These are phyloP conservation scores for Termitomyces sp. DNA, from an alignment of 768 basidiomycete species.

Conservation along the genomic window DNA sequence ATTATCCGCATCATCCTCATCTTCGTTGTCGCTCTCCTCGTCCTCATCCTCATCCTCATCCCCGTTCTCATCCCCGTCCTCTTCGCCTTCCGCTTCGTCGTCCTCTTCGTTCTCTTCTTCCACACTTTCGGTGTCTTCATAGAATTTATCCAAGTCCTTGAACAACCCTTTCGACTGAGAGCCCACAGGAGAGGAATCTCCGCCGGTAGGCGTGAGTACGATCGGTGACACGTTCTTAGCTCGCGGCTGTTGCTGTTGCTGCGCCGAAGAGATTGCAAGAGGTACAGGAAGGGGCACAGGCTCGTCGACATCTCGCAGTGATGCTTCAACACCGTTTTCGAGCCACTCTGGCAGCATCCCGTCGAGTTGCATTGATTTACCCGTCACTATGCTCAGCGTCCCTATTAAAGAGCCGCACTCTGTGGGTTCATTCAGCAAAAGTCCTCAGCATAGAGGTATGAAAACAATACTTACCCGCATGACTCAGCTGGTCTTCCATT, in stretches of 20 bases:
- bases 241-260: conserved; percentile 6
- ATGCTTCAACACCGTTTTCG: conserved; percentile 78
- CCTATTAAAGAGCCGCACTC: conserved; percentile 51
- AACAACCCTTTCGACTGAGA: conserved; percentile 40
- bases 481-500: conserved; percentile 33
- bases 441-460: background rate
- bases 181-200: conserved; percentile 41
- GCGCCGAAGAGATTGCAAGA: conserved; percentile 37
- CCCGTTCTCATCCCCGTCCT: too few relatives aligned
- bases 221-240: conserved; percentile 38
- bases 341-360: conserved; percentile 78
- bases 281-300: conserved; percentile 37
- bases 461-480: conserved; percentile 25
- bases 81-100: conserved; percentile 24
- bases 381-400: conserved; percentile 60
- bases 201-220: conserved; percentile 53
- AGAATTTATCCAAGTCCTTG: conserved; percentile 75
- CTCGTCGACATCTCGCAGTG: conserved; percentile 66
- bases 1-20: background rate
- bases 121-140: conserved; percentile 44
- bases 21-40: conserved; percentile 11
- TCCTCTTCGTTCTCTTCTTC: conserved; percentile 23
- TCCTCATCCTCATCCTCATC: too few relatives aligned
- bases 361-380: conserved; percentile 50
- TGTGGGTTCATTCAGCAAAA: conserved; percentile 15